Evolutionary conservation across 1,139 yeast genomes (phyloP), one percentile per base, ranked within the genome.

Genomic region (Geotrichum cucujoidarum): DNA sequence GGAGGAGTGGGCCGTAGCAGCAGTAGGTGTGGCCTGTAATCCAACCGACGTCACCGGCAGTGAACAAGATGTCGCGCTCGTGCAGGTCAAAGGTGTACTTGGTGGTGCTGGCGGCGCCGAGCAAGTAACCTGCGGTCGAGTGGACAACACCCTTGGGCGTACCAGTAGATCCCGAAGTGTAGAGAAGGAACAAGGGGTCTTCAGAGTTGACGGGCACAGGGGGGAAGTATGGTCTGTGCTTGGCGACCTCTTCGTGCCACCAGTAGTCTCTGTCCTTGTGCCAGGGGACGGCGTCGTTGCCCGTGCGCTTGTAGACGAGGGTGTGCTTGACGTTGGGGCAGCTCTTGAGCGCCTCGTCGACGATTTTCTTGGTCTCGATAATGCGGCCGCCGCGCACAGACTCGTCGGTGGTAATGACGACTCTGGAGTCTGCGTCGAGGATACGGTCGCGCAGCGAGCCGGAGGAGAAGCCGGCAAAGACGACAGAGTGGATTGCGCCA

Each of bases 31-130:
- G 95, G 48, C 95, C 95, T 10, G 94, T 84, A 60, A 85, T 83
- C 95, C 95, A 85, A 56, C 95, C 95, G 52, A 85, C 80, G 65
- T 85, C 95, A 60, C 94, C 95, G 17, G 94, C 94, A 11, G 94
- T 84, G 71, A 85, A 85, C 52, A 85, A 69, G 27, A 78, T 71
- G 62, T 85, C 95, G 40, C 80, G 80, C 54, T 75, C 77, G 60
- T 83, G 90, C 40, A 83, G 77, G 63, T 85, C 94, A 67, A 85
- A 85, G 34, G 81, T 79, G 65, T 84, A 84, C 64, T 80, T 81
- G 55, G 88, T 78, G 37, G 89, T 77, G 57, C 83, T 60, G 48
- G 77, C 61, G 2, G 94, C 89, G 44, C 86, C 87, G 52, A 85
- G 70, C 54, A 85, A 70, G 62, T 83, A 85, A 46, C 94, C 95